phyloP scores from a whole-genome alignment of 2,329 filamentous ascomycete genomes.

The Colletotrichum coccodes region DNA sequence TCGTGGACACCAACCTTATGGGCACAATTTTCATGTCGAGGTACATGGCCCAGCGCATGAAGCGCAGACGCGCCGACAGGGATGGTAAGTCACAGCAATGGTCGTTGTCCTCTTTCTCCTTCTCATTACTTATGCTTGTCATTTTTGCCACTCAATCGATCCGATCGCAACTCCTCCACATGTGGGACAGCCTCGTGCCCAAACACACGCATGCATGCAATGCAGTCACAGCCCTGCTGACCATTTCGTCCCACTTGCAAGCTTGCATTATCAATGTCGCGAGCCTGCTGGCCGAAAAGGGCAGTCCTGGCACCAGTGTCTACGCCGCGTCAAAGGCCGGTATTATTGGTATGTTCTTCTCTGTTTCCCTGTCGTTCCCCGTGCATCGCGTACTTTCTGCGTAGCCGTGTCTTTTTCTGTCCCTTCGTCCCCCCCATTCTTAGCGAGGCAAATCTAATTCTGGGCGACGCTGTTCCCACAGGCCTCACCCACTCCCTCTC shows the following conservation, averaged over 20 bases:
- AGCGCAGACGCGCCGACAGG: constrained; percentile 39
- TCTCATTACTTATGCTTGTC: not conserved
- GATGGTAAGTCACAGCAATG: constrained; percentile 37
- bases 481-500: constrained; percentile 76
- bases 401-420: not conserved
- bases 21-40: constrained; percentile 73
- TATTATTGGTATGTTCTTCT: constrained; percentile 66
- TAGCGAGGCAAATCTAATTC: constrained; percentile 16
- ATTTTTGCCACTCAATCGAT: constrained; percentile 13
- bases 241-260: constrained; percentile 37
- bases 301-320: constrained; percentile 75
- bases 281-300: constrained; percentile 77
- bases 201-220: not conserved
- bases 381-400: not conserved
- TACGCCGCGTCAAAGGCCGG: constrained; percentile 88
- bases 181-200: not conserved
- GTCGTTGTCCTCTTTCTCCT: not conserved
- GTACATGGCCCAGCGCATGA: constrained; percentile 58
- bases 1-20: constrained; percentile 77
- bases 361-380: constrained; percentile 19
- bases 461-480: constrained; percentile 43
- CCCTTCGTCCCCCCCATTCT: constrained; percentile 1
- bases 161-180: constrained; percentile 14
- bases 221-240: constrained; percentile 18
- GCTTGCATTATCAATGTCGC: constrained; percentile 85